phyloP scores from a whole-genome alignment of 1,139 yeast genomes.

The Yamadazyma aaseri region DNA sequence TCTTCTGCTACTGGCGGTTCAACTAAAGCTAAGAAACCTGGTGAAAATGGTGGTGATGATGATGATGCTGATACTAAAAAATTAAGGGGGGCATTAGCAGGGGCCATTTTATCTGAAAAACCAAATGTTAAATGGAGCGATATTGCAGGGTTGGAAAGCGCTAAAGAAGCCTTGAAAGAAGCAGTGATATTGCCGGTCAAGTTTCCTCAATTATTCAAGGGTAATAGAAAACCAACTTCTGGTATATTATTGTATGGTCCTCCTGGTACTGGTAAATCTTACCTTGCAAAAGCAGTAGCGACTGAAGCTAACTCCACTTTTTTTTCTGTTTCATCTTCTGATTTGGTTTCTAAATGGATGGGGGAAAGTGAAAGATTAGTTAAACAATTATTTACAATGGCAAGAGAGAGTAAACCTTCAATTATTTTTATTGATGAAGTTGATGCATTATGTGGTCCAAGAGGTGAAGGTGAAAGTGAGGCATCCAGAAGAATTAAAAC shows the following conservation, averaged over 20 bases:
- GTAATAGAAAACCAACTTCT: constrained; percentile 88
- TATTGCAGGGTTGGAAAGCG: constrained; percentile 92
- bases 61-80: constrained; percentile 86
- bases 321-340: constrained; percentile 92
- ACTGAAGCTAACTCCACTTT: constrained; percentile 97
- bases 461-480: constrained; percentile 98
- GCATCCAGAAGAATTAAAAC: constrained; percentile 96
- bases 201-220: constrained; percentile 92
- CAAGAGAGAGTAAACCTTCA: constrained; percentile 91
- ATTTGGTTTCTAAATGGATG: constrained; percentile 97
- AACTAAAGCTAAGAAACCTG: constrained; percentile 56
- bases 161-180: constrained; percentile 95
- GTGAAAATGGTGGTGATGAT: constrained; percentile 48
- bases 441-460: constrained; percentile 95
- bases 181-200: constrained; percentile 88
- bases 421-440: constrained; percentile 97
- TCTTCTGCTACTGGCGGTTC: constrained; percentile 52
- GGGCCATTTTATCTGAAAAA: constrained; percentile 87
- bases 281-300: constrained; percentile 95
- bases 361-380: constrained; percentile 97
- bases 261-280: constrained; percentile 98
- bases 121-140: constrained; percentile 96
- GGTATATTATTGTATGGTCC: constrained; percentile 96
- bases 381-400: constrained; percentile 91
- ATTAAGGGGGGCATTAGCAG: constrained; percentile 85